A percentile compares a stretch with the other conserved stretches of the same genome.
Conservation (phyloP, 345 rosid species). For the Noccaea bulbosa region DNA sequence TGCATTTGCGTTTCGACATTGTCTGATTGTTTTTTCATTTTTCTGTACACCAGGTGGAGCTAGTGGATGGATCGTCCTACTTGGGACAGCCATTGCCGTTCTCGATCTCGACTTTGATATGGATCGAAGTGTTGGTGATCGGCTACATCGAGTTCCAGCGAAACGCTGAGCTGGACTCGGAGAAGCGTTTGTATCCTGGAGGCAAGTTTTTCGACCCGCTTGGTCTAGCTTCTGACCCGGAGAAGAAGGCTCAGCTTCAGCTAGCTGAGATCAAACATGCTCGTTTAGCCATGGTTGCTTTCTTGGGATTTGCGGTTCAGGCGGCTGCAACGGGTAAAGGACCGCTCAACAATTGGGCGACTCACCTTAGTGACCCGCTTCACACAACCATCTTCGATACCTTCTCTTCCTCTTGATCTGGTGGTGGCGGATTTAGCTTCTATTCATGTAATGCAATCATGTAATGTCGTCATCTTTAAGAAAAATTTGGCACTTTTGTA, state of each 20-base stretch:
- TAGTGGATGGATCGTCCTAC: slow-evolving; percentile 89
- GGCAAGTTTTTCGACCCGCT: slow-evolving; percentile 89
- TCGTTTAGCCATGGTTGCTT: slow-evolving; percentile 91
- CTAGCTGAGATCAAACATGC: slow-evolving; percentile 99
- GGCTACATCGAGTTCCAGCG: slow-evolving; percentile 96
- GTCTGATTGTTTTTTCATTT: neutral
- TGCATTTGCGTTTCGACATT: slow-evolving; percentile 18
- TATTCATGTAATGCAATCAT: slow-evolving; percentile 10
- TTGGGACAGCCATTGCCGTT: slow-evolving; percentile 93
- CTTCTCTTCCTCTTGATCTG: slow-evolving; percentile 46
- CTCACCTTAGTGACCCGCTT: slow-evolving; percentile 95
- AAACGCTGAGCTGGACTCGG: slow-evolving; percentile 89
- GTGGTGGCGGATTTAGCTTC: slow-evolving; percentile 5
- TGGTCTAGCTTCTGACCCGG: slow-evolving; percentile 87
- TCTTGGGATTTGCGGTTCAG: slow-evolving; percentile 92
- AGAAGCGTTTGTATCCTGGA: slow-evolving; percentile 89
- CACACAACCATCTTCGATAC: slow-evolving; percentile 94
- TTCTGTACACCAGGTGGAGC: slow-evolving; percentile 64
- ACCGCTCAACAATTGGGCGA: slow-evolving; percentile 98
- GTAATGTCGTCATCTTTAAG: slow-evolving; percentile 4
- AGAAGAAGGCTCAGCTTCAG: slow-evolving; percentile 83
- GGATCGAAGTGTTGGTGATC: slow-evolving; percentile 81
- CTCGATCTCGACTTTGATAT: slow-evolving; percentile 80
- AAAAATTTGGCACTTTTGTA: slow-evolving; percentile 28
- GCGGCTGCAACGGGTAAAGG: slow-evolving; percentile 86